Evolutionary conservation across 1,284 basidiomycete species (phyloP).

Genomic region (Xanthoconium separans): DNA sequence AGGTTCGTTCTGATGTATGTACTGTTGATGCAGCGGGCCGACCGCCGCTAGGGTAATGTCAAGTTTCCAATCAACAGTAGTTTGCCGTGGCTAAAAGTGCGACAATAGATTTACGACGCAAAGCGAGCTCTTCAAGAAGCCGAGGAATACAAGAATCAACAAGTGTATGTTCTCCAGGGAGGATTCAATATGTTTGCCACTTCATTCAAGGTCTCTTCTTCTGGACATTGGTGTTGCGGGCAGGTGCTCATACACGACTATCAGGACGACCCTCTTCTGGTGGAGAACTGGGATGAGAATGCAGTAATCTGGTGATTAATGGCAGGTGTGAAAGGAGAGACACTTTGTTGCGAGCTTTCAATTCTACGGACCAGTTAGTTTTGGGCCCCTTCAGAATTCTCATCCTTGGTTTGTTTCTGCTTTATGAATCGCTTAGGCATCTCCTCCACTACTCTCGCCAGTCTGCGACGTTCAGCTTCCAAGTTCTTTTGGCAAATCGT

Average conservation of each 20-base stretch:
- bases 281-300: slow-evolving; percentile 72
- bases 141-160: slow-evolving; percentile 42
- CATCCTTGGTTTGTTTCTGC: slow-evolving; percentile 38
- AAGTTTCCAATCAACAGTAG: slow-evolving; percentile 12
- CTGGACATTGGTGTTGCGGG: not conserved
- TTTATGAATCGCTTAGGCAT: slow-evolving; percentile 56
- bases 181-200: slow-evolving; percentile 72
- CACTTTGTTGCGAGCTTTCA: not conserved
- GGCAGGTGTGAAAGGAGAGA: not conserved
- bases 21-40: slow-evolving; percentile 53
- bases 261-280: slow-evolving; percentile 64
- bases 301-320: slow-evolving; percentile 24
- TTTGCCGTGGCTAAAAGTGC: not conserved
- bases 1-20: not conserved
- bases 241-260: slow-evolving; percentile 4
- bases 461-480: slow-evolving; percentile 51
- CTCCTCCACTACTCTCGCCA: slow-evolving; percentile 59
- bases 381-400: slow-evolving; percentile 8
- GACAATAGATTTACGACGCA: slow-evolving; percentile 62
- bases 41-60: slow-evolving; percentile 61
- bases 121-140: slow-evolving; percentile 43
- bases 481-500: slow-evolving; percentile 60
- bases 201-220: slow-evolving; percentile 54
- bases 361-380: not conserved
- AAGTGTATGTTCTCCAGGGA: slow-evolving; percentile 63